phyloP scores from a whole-genome alignment of 768 basidiomycete genomes.

The Rhizopogon vesiculosus region DNA sequence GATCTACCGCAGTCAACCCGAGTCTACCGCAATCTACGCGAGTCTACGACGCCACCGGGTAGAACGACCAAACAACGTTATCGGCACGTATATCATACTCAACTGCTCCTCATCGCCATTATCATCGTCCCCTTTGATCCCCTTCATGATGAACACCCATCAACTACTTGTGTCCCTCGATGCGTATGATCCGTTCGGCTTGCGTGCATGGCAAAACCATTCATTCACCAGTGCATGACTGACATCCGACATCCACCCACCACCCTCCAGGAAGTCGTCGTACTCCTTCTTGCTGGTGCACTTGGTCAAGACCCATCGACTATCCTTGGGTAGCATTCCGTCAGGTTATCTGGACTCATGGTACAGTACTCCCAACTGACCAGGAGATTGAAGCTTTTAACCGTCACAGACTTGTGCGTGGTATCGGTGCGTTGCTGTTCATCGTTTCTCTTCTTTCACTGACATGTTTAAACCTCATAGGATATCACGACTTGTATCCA shows the following conservation, averaged over 20 bases:
- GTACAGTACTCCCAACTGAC: no score
- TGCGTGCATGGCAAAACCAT: conserved; percentile 1
- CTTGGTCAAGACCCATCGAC: not conserved
- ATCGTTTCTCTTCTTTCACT: not conserved
- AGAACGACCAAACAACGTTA: no score
- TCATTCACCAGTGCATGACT: not conserved
- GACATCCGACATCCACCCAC: not conserved
- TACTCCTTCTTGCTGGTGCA: not conserved
- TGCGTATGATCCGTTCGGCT: not conserved
- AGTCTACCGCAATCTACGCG: no score
- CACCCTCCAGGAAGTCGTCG: not conserved
- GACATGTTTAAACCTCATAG: not conserved
- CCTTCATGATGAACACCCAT: no score
- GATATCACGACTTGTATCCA: conserved; percentile 1
- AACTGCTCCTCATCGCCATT: no score
- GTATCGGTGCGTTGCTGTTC: not conserved
- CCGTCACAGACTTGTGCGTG: not conserved
- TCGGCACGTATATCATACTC: no score
- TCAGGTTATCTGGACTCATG: not conserved
- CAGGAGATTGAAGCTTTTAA: not conserved
- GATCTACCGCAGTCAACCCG: no score
- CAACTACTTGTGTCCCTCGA: no score
- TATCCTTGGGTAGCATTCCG: not conserved
- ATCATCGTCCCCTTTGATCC: no score
- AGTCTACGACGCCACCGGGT: no score